These are phyloP conservation scores for Microbotryomycetes sp. DNA, from an alignment of 1,284 basidiomycete genomes.

Conservation along the genomic window DNA sequence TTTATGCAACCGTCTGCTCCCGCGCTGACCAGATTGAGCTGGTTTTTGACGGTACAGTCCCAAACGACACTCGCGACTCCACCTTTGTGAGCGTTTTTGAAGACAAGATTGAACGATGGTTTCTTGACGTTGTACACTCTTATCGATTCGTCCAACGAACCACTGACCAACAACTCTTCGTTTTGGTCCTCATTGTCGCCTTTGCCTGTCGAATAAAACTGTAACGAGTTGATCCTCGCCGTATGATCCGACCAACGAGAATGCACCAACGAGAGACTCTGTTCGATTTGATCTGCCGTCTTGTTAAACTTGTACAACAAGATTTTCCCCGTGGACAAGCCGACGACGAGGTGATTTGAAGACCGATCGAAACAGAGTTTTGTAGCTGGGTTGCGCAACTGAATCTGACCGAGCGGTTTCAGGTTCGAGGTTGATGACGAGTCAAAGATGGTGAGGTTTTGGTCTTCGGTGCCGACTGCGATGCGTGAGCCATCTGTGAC, in stretches of 20 bases:
- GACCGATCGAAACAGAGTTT: conserved; percentile 75
- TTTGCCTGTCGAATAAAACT: conserved; percentile 6
- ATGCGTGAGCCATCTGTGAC: conserved; percentile 4
- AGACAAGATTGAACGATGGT: conserved; percentile 1
- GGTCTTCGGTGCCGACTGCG: conserved; percentile 48
- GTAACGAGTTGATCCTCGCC: conserved; percentile 12
- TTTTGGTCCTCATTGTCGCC: not conserved
- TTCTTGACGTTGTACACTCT: conserved; percentile 12
- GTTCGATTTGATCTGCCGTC: conserved; percentile 3
- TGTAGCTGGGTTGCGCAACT: conserved; percentile 62
- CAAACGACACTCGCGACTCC: conserved; percentile 9
- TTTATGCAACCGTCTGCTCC: conserved; percentile 25
- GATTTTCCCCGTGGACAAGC: conserved; percentile 25
- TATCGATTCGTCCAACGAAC: conserved; percentile 18
- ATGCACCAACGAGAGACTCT: conserved; percentile 1
- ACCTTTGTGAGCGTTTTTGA: conserved; percentile 18
- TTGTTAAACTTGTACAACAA: conserved; percentile 15
- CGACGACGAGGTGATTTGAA: conserved; percentile 21
- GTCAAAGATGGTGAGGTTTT: conserved; percentile 62
- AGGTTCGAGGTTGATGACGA: conserved; percentile 45
- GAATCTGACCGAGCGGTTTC: conserved; percentile 35
- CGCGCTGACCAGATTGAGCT: conserved; percentile 4
- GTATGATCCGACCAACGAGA: conserved; percentile 7
- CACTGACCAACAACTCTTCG: conserved; percentile 8
- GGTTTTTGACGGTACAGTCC: not conserved